phyloP scores from a whole-genome alignment of 2,329 filamentous ascomycete species.

The Colletotrichum higginsianum region DNA sequence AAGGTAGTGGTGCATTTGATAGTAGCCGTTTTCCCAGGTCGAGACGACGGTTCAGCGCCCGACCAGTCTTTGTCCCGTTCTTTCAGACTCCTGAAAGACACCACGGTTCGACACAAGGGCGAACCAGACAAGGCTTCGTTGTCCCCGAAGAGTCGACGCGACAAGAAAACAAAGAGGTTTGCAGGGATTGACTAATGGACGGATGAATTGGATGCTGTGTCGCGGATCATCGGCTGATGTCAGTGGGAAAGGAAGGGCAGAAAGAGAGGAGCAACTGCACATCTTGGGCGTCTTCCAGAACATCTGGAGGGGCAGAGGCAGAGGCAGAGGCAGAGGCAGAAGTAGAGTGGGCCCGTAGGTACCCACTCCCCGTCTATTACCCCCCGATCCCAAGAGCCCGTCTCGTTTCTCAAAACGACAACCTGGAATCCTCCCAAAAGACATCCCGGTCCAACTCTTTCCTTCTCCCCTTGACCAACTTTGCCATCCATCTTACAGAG shows the following conservation, averaged over 20 bases:
- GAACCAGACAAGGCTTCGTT: background rate
- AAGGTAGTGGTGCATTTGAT: background rate
- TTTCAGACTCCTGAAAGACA: background rate
- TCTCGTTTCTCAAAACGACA: constrained; percentile 31
- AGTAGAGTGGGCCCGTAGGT: background rate
- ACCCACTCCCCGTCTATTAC: background rate
- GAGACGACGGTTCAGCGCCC: background rate
- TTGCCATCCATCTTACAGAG: constrained; percentile 18
- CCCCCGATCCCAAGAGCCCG: constrained; percentile 25
- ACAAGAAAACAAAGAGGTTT: background rate
- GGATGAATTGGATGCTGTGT: background rate
- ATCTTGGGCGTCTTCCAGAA: constrained; percentile 7
- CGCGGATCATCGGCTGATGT: constrained; percentile 22
- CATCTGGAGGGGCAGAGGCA: background rate
- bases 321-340: too few species aligned
- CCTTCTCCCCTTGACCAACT: constrained; percentile 9
- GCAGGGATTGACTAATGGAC: background rate
- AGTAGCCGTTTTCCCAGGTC: background rate
- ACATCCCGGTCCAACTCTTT: constrained; percentile 6
- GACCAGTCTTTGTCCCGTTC: background rate
- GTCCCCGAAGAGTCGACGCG: background rate
- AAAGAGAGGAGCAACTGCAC: constrained; percentile 4
- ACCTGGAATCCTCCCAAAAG: background rate
- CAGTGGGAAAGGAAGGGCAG: constrained; percentile 3
- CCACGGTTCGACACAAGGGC: background rate